Conservation (phyloP, 2,329 filamentous ascomycete species). For the Epichloe gansuensis region DNA sequence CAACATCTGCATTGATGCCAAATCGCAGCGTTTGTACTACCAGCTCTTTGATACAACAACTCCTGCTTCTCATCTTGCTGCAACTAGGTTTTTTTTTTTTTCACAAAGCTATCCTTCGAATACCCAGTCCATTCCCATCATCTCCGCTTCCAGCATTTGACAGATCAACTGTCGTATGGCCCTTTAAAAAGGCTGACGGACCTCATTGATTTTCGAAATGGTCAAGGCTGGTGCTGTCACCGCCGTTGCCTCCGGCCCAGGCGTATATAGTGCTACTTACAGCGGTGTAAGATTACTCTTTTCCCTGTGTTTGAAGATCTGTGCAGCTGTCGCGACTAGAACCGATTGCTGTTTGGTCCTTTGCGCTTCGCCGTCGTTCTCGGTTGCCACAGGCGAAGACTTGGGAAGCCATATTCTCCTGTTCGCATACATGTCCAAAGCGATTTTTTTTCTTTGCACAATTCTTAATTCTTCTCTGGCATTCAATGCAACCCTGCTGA, state of each 20-base stretch:
- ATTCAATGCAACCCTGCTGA: background rate
- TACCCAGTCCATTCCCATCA: background rate
- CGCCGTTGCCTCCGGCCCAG: slow-evolving; percentile 23
- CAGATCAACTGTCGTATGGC: background rate
- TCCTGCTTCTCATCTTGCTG: background rate
- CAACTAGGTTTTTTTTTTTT: background rate
- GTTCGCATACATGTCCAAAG: background rate
- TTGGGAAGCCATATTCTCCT: background rate
- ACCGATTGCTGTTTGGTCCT: background rate
- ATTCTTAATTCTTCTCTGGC: background rate
- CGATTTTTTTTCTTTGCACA: background rate
- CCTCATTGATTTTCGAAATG: slow-evolving; percentile 26
- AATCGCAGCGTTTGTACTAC: background rate
- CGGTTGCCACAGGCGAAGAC: background rate
- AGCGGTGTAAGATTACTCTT: slow-evolving; percentile 43
- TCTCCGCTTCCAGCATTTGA: background rate
- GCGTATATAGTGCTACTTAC: slow-evolving; percentile 56
- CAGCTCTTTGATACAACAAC: background rate
- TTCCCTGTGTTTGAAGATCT: background rate
- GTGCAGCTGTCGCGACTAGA: background rate
- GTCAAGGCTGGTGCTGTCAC: slow-evolving; percentile 27
- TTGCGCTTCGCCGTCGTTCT: background rate
- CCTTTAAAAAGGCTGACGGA: background rate
- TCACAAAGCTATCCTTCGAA: background rate
- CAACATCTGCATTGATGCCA: slow-evolving; percentile 4